phyloP scores from a whole-genome alignment of 2,329 filamentous ascomycete genomes.

The Dothideomycetes sp. region DNA sequence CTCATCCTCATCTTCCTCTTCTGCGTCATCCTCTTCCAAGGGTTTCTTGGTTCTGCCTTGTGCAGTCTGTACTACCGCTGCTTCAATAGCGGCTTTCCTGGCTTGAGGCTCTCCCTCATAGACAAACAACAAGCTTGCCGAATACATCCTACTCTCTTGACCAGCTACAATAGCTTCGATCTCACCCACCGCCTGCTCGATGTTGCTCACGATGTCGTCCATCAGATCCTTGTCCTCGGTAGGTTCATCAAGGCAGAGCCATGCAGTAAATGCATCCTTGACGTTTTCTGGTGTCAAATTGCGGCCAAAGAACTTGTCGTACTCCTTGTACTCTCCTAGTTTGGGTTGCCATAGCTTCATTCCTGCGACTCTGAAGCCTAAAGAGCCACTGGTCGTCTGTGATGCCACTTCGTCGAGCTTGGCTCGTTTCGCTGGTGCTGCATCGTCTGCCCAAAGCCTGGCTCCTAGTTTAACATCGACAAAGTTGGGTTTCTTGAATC shows the following conservation, averaged over 20 bases:
- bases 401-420: conserved; percentile 51
- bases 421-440: conserved; percentile 48
- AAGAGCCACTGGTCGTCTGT: conserved; percentile 49
- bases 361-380: conserved; percentile 57
- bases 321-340: conserved; percentile 42
- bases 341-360: conserved; percentile 49
- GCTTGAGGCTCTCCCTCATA: conserved; percentile 55
- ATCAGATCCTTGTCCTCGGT: conserved; percentile 33
- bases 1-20: conserved; percentile 36
- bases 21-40: conserved; percentile 15
- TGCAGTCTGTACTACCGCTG: conserved; percentile 1
- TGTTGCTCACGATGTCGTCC: conserved; percentile 31
- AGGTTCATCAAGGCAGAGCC: conserved; percentile 39
- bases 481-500: conserved; percentile 78
- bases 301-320: conserved; percentile 58
- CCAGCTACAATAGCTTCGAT: conserved; percentile 49
- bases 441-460: conserved; percentile 71
- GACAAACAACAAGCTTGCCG: conserved; percentile 54
- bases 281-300: conserved; percentile 48
- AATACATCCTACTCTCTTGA: conserved; percentile 60
- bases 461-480: conserved; percentile 87
- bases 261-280: conserved; percentile 48
- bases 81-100: conserved; percentile 28
- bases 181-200: conserved; percentile 38
- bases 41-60: background rate